Percentiles rank a stretch among this genome's conserved stretches.
phyloP scores from a whole-genome alignment of 345 rosid species.

The Barbarea vulgaris region DNA sequence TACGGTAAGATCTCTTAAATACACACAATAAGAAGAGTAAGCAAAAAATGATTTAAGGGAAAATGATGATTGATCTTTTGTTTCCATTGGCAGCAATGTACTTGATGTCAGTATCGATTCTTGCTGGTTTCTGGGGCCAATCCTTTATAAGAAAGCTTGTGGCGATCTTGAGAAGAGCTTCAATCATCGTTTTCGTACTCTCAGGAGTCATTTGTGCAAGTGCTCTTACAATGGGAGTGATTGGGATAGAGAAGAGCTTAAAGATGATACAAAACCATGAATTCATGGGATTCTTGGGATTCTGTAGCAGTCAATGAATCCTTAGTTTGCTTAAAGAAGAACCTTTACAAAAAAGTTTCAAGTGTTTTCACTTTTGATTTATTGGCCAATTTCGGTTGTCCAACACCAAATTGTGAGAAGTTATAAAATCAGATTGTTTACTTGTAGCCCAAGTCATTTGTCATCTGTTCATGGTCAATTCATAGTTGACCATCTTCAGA shows the following conservation, averaged over 20 bases:
- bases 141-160: conserved; percentile 67
- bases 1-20: conserved; percentile 53
- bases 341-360: neutral
- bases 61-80: conserved; percentile 2
- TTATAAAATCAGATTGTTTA: neutral
- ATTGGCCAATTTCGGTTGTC: conserved; percentile 70
- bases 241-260: conserved; percentile 64
- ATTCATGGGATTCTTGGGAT: conserved; percentile 83
- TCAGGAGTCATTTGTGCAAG: conserved; percentile 82
- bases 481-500: conserved; percentile 27
- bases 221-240: conserved; percentile 81
- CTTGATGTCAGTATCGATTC: conserved; percentile 58
- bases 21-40: neutral
- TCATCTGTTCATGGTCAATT: conserved; percentile 11
- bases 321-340: neutral
- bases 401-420: conserved; percentile 7
- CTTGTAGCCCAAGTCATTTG: conserved; percentile 30
- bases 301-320: conserved; percentile 66
- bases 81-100: conserved; percentile 59
- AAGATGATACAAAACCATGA: conserved; percentile 71
- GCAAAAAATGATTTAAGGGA: neutral
- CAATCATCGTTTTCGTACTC: conserved; percentile 73
- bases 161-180: conserved; percentile 59
- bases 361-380: neutral
- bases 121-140: conserved; percentile 96